Percentiles rank a stretch among this genome's conserved stretches.
phyloP scores from a whole-genome alignment of 2,329 filamentous ascomycete species.

The Fusarium compactum region DNA sequence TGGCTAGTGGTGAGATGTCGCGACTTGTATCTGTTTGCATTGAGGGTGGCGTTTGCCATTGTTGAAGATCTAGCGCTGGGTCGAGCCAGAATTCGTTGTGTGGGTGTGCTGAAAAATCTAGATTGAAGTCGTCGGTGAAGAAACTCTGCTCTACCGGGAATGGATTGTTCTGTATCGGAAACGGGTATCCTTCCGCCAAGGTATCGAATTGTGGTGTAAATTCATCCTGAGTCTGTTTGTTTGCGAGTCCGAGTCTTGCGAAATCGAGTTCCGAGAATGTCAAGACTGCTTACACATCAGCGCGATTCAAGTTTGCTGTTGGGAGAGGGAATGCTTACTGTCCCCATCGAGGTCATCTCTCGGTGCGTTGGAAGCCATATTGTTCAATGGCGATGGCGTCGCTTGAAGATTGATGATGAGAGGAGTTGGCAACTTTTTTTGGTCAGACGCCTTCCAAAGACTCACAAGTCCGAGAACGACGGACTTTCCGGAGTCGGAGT shows the following conservation, averaged over 20 bases:
- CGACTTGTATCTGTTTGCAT: not conserved
- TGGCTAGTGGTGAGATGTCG: not conserved
- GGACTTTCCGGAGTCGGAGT: conserved; percentile 34
- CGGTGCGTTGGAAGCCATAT: conserved; percentile 1
- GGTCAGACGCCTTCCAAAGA: conserved; percentile 9
- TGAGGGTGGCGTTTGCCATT: not conserved
- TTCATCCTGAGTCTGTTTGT: not conserved
- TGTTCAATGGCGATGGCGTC: not conserved
- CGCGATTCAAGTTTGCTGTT: not conserved
- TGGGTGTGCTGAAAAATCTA: not conserved
- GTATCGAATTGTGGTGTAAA: not conserved
- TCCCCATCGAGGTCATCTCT: conserved; percentile 28
- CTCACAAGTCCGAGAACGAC: not conserved
- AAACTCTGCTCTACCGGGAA: not conserved
- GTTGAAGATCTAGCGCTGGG: not conserved
- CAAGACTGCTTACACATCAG: conserved; percentile 25
- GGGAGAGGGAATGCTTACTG: conserved; percentile 3
- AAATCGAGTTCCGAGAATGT: conserved; percentile 38
- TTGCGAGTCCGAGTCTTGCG: conserved; percentile 23
- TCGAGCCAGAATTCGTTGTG: conserved; percentile 1
- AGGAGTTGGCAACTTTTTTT: not conserved
- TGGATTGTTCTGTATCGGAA: not conserved
- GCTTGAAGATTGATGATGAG: not conserved
- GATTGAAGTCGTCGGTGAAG: not conserved
- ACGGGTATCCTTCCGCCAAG: not conserved